Percentiles rank a stretch among this genome's conserved stretches.
These are phyloP conservation scores for Nakazawaea sp. DNA, from an alignment of 805 yeast genomes.

Conservation along the genomic window DNA sequence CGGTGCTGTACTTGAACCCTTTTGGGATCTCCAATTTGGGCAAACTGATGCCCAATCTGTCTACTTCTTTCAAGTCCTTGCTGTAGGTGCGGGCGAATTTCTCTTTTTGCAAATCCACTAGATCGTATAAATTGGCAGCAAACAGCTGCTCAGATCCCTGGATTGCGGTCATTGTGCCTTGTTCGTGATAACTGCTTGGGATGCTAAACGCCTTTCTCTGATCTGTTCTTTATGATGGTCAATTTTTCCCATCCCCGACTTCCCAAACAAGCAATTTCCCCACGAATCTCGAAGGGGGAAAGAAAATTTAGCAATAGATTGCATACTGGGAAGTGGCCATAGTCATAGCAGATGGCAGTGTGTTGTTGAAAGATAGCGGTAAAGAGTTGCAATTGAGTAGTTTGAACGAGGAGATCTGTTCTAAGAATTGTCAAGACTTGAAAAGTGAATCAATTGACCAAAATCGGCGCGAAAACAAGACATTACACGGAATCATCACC, in stretches of 20 bases:
- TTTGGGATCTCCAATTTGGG: slow-evolving; percentile 6
- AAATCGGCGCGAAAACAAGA: slow-evolving; percentile 1
- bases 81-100: background rate
- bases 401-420: background rate
- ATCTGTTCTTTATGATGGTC: too few species aligned
- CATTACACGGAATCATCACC: too few species aligned
- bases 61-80: slow-evolving; percentile 8
- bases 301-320: too few species aligned
- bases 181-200: too few species aligned
- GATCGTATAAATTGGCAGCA: slow-evolving; percentile 4
- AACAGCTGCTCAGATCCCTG: slow-evolving; percentile 5
- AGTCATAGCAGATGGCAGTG: too few species aligned
- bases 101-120: slow-evolving; percentile 3
- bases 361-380: too few species aligned
- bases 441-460: background rate
- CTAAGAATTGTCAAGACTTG: background rate
- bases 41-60: slow-evolving; percentile 7
- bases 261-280: too few species aligned
- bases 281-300: too few species aligned
- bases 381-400: too few species aligned
- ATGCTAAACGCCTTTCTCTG: too few species aligned
- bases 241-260: too few species aligned
- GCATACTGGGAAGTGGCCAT: too few species aligned
- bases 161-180: background rate
- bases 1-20: background rate